Conservation (phyloP, 2,329 filamentous ascomycete genomes). For the Grosmannia serpens region DNA sequence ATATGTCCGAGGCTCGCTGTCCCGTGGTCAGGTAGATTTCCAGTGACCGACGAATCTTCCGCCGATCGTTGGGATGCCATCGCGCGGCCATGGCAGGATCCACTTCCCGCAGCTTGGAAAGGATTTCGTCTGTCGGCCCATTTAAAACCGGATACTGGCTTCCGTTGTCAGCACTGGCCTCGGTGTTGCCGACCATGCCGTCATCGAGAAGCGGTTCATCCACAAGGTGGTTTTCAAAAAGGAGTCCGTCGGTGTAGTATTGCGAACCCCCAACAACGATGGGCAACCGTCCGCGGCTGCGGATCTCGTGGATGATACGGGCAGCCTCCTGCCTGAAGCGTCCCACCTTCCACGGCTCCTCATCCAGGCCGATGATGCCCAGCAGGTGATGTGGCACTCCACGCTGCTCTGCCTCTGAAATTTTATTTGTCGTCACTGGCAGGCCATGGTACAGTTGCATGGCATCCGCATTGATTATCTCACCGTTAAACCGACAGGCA, state of each 20-base stretch:
- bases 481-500: conserved; percentile 72
- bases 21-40: conserved; percentile 84
- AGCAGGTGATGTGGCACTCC: conserved; percentile 83
- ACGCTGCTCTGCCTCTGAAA: conserved; percentile 60
- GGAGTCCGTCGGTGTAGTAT: conserved; percentile 82
- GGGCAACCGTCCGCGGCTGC: conserved; percentile 64
- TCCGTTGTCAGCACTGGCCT: not conserved
- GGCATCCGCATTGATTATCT: conserved; percentile 93
- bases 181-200: not conserved
- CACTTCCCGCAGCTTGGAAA: conserved; percentile 62
- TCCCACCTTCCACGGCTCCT: conserved; percentile 74
- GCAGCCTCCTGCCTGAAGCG: conserved; percentile 62
- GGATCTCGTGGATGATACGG: conserved; percentile 64
- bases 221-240: conserved; percentile 65
- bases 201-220: conserved; percentile 17
- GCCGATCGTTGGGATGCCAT: conserved; percentile 88
- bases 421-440: conserved; percentile 92
- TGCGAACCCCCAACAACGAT: conserved; percentile 91
- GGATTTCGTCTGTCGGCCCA: conserved; percentile 57
- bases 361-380: conserved; percentile 61
- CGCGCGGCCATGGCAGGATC: conserved; percentile 81
- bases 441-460: conserved; percentile 95
- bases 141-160: conserved; percentile 58
- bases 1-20: conserved; percentile 71
- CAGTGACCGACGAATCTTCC: conserved; percentile 81